Conservation (phyloP, 1,284 basidiomycete genomes). For the Puccinia hordei region DNA sequence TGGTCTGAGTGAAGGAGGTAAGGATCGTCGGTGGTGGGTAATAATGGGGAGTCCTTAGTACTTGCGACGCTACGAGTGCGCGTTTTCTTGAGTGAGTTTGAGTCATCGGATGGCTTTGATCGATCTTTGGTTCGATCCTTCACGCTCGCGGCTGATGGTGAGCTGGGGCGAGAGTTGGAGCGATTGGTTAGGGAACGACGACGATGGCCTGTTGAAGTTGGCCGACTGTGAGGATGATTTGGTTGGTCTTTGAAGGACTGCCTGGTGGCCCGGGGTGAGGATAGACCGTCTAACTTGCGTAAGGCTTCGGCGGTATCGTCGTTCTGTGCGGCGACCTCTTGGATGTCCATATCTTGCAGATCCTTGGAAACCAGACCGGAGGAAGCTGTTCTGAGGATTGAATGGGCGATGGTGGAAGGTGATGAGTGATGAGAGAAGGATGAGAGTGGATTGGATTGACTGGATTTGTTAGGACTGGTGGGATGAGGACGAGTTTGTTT, state of each 20-base stretch:
- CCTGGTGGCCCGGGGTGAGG: constrained; percentile 13
- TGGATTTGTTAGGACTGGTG: neutral
- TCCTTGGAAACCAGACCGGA: constrained; percentile 7
- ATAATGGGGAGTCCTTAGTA: neutral
- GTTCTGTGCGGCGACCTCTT: constrained; percentile 61
- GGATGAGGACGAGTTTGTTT: neutral
- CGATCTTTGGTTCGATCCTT: constrained; percentile 19
- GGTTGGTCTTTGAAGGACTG: constrained; percentile 12
- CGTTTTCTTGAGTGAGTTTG: neutral
- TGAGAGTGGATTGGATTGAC: neutral
- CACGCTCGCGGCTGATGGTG: neutral
- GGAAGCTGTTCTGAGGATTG: constrained; percentile 35
- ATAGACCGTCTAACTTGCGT: constrained; percentile 85
- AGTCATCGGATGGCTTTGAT: neutral
- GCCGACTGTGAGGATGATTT: neutral
- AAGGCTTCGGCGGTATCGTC: constrained; percentile 86
- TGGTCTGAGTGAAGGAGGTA: neutral
- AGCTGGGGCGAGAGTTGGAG: constrained; percentile 33
- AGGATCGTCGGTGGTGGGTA: neutral
- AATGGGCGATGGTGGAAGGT: constrained; percentile 44
- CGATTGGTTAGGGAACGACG: constrained; percentile 22
- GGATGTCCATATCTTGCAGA: constrained; percentile 52
- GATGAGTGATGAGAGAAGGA: constrained; percentile 24
- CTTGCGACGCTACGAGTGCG: constrained; percentile 6
- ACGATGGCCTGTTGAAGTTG: neutral